These are phyloP conservation scores for Lactifluus echinatus DNA, from an alignment of 768 basidiomycete genomes.

Conservation along the genomic window DNA sequence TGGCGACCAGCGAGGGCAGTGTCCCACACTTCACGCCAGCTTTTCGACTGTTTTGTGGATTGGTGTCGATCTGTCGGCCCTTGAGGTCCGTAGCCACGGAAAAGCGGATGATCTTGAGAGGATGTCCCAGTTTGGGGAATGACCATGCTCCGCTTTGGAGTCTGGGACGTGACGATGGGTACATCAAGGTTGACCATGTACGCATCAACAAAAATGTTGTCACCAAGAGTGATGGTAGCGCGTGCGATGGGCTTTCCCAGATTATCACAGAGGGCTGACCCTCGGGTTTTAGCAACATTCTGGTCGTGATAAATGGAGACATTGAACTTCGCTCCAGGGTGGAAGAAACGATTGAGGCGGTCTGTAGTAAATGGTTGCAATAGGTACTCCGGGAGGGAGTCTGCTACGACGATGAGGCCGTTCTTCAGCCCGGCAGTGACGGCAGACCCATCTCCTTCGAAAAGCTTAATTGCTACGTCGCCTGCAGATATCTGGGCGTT, in stretches of 20 bases:
- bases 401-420: conserved; percentile 18
- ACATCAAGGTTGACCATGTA: too few relatives aligned
- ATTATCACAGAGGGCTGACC: conserved; percentile 17
- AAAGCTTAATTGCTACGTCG: conserved; percentile 11
- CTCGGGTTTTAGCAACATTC: conserved; percentile 10
- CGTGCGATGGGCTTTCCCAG: conserved; percentile 12
- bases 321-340: too few relatives aligned
- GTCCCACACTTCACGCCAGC: conserved; percentile 10
- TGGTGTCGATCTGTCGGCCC: neutral
- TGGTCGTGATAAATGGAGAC: too few relatives aligned
- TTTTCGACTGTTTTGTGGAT: neutral
- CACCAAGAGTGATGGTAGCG: conserved; percentile 13
- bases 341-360: too few relatives aligned
- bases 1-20: conserved; percentile 1
- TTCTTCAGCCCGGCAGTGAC: conserved; percentile 10
- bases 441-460: conserved; percentile 1
- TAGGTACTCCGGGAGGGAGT: conserved; percentile 17
- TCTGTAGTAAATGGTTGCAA: too few relatives aligned
- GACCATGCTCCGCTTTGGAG: conserved; percentile 2
- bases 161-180: neutral
- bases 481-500: conserved; percentile 22
- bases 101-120: too few relatives aligned
- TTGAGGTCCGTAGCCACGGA: conserved; percentile 3
- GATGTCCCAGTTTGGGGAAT: neutral
- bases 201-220: too few relatives aligned